Percentiles rank a stretch among this genome's conserved stretches.
Conservation (phyloP, 208 protist species). For the Acanthamoeba triangularis region DNA sequence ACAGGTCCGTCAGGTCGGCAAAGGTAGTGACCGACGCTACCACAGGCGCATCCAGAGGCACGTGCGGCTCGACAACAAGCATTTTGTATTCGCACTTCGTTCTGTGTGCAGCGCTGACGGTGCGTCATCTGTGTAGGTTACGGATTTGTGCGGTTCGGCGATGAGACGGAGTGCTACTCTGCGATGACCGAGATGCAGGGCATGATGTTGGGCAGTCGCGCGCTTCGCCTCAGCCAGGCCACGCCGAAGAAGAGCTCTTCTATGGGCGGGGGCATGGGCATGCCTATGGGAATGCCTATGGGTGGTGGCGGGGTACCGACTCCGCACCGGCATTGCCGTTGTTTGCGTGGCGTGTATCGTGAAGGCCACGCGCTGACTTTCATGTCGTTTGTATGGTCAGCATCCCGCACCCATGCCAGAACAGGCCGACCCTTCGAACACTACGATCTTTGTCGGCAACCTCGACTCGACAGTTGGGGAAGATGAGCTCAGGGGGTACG, state of each 20-base stretch:
- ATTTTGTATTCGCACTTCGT: no score
- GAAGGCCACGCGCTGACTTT: no score
- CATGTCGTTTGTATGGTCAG: neutral
- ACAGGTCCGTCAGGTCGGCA: neutral
- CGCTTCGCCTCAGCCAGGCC: constrained; percentile 11
- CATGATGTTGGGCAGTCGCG: neutral
- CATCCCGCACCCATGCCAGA: neutral
- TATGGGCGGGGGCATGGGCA: neutral
- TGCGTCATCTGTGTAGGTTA: neutral
- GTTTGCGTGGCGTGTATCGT: no score
- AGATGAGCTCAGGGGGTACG: neutral
- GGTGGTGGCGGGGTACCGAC: neutral
- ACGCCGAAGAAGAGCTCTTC: neutral
- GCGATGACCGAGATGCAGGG: constrained; percentile 26
- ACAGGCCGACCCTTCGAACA: neutral
- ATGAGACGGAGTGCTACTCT: constrained; percentile 12
- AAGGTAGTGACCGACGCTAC: neutral
- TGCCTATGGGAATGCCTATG: neutral
- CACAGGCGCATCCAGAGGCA: neutral
- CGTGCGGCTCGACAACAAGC: neutral
- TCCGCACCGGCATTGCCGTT: neutral
- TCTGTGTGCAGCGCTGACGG: neutral
- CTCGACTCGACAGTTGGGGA: neutral
- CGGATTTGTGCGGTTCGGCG: neutral
- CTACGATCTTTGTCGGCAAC: constrained; percentile 36